Base-by-base conservation (phyloP, 108 stramenopile species). In the Seminavis robusta region DNA sequence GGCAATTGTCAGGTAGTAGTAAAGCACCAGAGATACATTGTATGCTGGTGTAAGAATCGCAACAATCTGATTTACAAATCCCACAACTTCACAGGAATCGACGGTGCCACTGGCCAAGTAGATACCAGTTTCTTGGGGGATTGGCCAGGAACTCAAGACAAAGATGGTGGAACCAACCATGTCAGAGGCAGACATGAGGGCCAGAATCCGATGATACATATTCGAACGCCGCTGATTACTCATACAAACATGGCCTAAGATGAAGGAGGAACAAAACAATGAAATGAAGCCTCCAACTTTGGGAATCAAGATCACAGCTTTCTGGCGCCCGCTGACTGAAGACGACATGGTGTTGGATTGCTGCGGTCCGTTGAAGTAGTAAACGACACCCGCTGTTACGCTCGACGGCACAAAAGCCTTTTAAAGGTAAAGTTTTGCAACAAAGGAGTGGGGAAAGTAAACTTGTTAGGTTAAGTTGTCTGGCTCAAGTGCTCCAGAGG, bases 31-130 rank as follows among this genome's bases (percentile, higher is more conserved):
- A 27, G 56, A 56, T 2, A 52, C 53, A 30, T 71, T 71, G 65
- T 67, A 63, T 8, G 67, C 31, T 1, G 56, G 44, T 33, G 46
- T 25, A 1, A 61, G 57, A n/a, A 60, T 41, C 3, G 65, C 68
- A n/a, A n/a, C n/a, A 33, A 67, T 34, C 33, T 70, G 63, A 19
- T 56, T 61, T 31, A 79, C 59, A 24, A 69, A 74, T n/a, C 78
- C 78, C 45, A 71, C 69, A 9, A 55, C 36, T 6, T 16, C 56
- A 45, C 74, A 76, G 1, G 67, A 53, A 11, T 38, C 36, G 1
- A 20, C 20, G 25, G 52, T 76, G 33, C 60, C 60, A 16, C 27
- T 11, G 25, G 32, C 15, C 8, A 13, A 32, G 36, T 37, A 51
- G 7, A 61, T 44, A 4, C 16, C 19, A 15, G 34, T 41, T 3